A percentile compares a stretch with the other conserved stretches of the same genome.
phyloP scores from a whole-genome alignment of 2,329 filamentous ascomycete genomes.

The Aureobasidium pullulans region DNA sequence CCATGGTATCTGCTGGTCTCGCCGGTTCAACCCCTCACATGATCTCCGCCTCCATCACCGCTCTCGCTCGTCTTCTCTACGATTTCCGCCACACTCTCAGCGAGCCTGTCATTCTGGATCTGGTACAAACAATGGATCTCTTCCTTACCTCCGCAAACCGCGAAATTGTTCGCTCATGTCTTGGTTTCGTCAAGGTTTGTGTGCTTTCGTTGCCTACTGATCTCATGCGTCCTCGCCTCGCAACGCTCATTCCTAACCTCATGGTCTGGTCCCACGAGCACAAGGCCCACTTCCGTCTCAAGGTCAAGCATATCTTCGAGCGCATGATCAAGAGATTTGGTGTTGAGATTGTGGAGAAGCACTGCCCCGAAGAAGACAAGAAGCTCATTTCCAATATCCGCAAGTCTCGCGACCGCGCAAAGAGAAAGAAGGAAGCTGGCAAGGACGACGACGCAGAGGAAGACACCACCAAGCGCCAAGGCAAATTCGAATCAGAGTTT shows the following conservation, averaged over 20 bases:
- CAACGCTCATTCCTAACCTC: constrained; percentile 74
- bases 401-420: constrained; percentile 85
- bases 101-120: constrained; percentile 64
- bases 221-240: constrained; percentile 69
- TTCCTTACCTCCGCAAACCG: constrained; percentile 95
- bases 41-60: constrained; percentile 95
- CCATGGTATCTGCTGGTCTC: constrained; percentile 94
- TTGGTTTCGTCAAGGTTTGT: constrained; percentile 95
- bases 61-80: constrained; percentile 85
- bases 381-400: constrained; percentile 92
- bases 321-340: constrained; percentile 89
- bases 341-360: constrained; percentile 67
- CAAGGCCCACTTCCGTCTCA: constrained; percentile 92
- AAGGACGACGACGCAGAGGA: constrained; percentile 43
- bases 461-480: constrained; percentile 35
- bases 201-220: constrained; percentile 76
- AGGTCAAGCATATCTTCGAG: constrained; percentile 97
- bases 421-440: constrained; percentile 72
- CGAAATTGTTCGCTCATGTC: constrained; percentile 88
- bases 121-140: constrained; percentile 91
- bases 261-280: constrained; percentile 97
- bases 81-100: constrained; percentile 72
- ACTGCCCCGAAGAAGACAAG: constrained; percentile 76
- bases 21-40: constrained; percentile 91
- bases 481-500: constrained; percentile 83